phyloP scores from a whole-genome alignment of 345 rosid genomes.

The Corchorus capsularis region DNA sequence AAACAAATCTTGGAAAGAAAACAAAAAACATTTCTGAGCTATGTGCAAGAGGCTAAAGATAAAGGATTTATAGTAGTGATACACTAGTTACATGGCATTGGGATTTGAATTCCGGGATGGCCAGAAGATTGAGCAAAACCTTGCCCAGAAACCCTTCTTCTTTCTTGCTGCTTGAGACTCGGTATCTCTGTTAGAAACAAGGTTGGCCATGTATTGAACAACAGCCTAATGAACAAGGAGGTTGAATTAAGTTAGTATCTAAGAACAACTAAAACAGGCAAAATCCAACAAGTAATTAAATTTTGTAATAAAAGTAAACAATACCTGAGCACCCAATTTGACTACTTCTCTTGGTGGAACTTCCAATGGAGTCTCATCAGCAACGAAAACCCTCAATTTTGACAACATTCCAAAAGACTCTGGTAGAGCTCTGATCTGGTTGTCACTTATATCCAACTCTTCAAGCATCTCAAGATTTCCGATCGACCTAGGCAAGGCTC shows the following conservation, averaged over 20 bases:
- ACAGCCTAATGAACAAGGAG: constrained; percentile 43
- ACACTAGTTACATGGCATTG: constrained; percentile 3
- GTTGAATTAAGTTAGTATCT: not conserved
- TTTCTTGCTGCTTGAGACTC: constrained; percentile 28
- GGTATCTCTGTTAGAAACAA: constrained; percentile 33
- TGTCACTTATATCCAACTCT: constrained; percentile 67
- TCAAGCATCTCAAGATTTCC: constrained; percentile 76
- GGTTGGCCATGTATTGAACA: constrained; percentile 51
- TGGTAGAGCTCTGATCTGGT: constrained; percentile 58
- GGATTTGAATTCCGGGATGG: constrained; percentile 14
- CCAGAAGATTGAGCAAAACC: constrained; percentile 29
- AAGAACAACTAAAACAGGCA: not conserved
- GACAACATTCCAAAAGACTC: constrained; percentile 56
- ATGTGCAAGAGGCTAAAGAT: not conserved
- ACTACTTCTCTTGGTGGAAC: constrained; percentile 57
- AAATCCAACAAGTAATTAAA: not conserved
- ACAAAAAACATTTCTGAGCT: constrained; percentile 13
- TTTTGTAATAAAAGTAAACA: not conserved
- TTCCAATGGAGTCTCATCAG: constrained; percentile 65
- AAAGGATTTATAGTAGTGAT: not conserved
- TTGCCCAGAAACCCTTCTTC: constrained; percentile 38
- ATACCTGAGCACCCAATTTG: constrained; percentile 65
- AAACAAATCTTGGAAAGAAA: constrained; percentile 11
- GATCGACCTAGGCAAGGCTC: constrained; percentile 56
- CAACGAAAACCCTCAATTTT: constrained; percentile 46